These are phyloP conservation scores for Helotiales sp. DNA, from an alignment of 2,329 filamentous ascomycete species.

Conservation along the genomic window DNA sequence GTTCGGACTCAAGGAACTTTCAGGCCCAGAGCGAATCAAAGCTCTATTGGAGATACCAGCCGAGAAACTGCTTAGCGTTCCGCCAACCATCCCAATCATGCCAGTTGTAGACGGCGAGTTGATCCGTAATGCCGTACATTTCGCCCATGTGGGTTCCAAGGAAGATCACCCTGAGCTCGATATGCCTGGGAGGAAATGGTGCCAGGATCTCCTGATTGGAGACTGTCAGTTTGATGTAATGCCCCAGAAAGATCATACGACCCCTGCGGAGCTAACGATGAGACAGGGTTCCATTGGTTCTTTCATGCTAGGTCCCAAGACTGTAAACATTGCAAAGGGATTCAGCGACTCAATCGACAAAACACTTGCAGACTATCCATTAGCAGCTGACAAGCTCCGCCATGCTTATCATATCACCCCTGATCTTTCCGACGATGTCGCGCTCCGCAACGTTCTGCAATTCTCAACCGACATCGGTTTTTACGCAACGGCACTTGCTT, in stretches of 20 bases:
- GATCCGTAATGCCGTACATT: constrained; percentile 41
- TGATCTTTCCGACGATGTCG: constrained; percentile 47
- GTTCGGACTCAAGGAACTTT: constrained; percentile 46
- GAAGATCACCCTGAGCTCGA: constrained; percentile 21
- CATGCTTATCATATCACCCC: constrained; percentile 46
- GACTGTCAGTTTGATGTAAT: constrained; percentile 53
- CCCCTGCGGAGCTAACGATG: not conserved
- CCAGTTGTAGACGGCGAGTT: constrained; percentile 52
- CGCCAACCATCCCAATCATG: constrained; percentile 43
- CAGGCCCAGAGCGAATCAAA: constrained; percentile 48
- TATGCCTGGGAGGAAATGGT: constrained; percentile 51
- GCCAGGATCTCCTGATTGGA: constrained; percentile 52
- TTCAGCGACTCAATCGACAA: constrained; percentile 43
- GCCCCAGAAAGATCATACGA: not conserved
- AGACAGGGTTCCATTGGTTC: constrained; percentile 16
- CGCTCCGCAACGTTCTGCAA: constrained; percentile 48
- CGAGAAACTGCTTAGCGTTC: constrained; percentile 47
- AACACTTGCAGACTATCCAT: constrained; percentile 27
- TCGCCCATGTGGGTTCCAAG: constrained; percentile 18
- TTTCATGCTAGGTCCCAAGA: constrained; percentile 25
- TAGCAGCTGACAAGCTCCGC: constrained; percentile 41
- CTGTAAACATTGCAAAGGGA: constrained; percentile 41
- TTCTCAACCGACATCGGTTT: constrained; percentile 54
- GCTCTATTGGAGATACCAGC: constrained; percentile 48
- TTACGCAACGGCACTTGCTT: constrained; percentile 49